Evolutionary conservation across 495 filamentous ascomycete species (phyloP), one percentile per base, ranked within the genome.

Genomic region (Mytilinidion resinicola): DNA sequence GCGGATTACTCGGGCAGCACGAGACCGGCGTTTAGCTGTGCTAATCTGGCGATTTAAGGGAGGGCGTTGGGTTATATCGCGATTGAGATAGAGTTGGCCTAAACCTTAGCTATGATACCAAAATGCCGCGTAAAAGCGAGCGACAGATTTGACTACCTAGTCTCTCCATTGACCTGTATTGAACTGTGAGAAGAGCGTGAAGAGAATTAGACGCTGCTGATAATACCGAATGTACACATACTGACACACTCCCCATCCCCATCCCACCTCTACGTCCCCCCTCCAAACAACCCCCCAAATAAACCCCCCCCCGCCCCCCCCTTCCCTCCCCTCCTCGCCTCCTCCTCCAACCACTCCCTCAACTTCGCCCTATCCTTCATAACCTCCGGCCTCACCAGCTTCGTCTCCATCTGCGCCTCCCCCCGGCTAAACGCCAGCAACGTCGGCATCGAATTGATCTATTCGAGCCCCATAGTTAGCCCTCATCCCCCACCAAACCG

Each of bases 371-470:
- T 69, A 60, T 85, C 78, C 5, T 73, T 77, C 67, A 89, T 68
- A 50, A 77, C 65, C 53, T 76, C 73, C n/a, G 72, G 74, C 59
- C 79, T 76, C 11, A 72, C 72, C 20, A 88, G 62, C 70, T 78
- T 80, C 15, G 79, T 82, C 47, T 75, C 70, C 0, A 74, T 50
- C 66, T 82, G 77, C 5, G 82, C 75, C 62, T 86, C 82, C 42
- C 78, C 77, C n/a, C 78, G 75, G 47, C 79, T 78, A 61, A 89
- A 89, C 25, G 79, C 76, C 21, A 89, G 72, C 39, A 90, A 64
- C n/a, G 84, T 87, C 20, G 87, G 87, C 60, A 88, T 72, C 9
- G 76, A 76, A 37, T 75, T 85, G 56, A 89, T 83, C 67, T 72
- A 33, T 21, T n/a, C n/a, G n/a, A n/a, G n/a, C 21, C 5, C 19